phyloP scores from a whole-genome alignment of 495 filamentous ascomycete genomes.

The Annulohypoxylon bovei region DNA sequence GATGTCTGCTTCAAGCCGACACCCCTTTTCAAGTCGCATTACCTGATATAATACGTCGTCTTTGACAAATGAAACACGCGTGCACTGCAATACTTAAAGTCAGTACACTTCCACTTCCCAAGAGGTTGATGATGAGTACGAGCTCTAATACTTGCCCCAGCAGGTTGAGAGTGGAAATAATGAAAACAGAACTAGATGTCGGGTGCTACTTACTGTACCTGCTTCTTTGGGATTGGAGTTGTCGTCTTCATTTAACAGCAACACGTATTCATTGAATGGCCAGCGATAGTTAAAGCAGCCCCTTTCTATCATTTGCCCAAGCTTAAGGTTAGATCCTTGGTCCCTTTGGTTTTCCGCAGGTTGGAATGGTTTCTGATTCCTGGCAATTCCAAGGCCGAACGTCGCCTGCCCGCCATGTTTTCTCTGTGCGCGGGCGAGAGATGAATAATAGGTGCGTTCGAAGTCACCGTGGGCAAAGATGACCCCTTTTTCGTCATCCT shows the following conservation, averaged over 20 bases:
- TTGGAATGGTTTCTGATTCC: neutral
- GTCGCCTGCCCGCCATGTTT: constrained; percentile 21
- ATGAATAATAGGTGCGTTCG: constrained; percentile 28
- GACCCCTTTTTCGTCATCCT: constrained; percentile 23
- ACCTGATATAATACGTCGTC: constrained; percentile 32
- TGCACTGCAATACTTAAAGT: neutral
- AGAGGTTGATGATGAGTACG: too few species aligned
- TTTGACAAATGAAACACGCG: constrained; percentile 22
- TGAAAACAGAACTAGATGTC: neutral
- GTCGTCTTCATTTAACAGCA: constrained; percentile 15
- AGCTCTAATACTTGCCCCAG: neutral
- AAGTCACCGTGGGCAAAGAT: constrained; percentile 37
- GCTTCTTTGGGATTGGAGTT: constrained; percentile 2
- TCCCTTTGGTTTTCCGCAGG: neutral
- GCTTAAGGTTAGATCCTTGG: constrained; percentile 23
- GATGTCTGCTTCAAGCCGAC: neutral
- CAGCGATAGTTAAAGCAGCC: constrained; percentile 43
- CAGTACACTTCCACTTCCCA: too few species aligned
- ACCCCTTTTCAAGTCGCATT: constrained; percentile 23
- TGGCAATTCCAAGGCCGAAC: constrained; percentile 26
- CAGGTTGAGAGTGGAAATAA: neutral
- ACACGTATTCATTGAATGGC: constrained; percentile 35
- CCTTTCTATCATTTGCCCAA: constrained; percentile 31
- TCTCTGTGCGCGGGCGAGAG: constrained; percentile 29
- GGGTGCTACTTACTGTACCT: constrained; percentile 15